Base-by-base conservation (phyloP, 1,284 basidiomycete species). In the Amylostereum areolatum region DNA sequence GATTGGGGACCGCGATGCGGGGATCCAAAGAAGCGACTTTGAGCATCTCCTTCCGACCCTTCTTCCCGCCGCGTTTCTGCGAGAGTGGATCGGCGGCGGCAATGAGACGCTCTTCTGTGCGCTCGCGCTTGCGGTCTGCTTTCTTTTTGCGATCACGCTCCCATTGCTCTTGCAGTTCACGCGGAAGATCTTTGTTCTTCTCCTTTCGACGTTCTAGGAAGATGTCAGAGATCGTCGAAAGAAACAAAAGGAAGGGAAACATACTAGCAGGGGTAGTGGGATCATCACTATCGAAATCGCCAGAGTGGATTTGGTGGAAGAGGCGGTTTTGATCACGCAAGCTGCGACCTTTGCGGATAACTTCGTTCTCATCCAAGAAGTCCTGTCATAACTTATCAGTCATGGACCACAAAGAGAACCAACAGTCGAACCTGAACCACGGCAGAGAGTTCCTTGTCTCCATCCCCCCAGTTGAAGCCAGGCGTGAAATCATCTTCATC, bases 61-160 rank as follows among this genome's bases (percentile, higher is more conserved):
- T 86, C 66, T 84, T 86, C 1, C 81, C 80, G 35, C 79, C 77
- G 60, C 81, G 84, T 57, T 81, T 78, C 18, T 55, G 49, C 18
- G 71, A 59, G 32, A 82, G 59, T 2, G 80, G 79, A 62, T 88
- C 82, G 0, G 75, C 67, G 5, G 79, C 81, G 0, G 64, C 62
- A 45, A 78, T 72, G 11, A 84, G 68, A 28, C 77, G 76, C 2
- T 75, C 80, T 3, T 78, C 67, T 1, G 74, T 77, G 3, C 91
- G 81, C 35, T 77, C 73, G 3, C 71, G 75, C 64, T 92, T 95
- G 62, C 74, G 69, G 51, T 82, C 83, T 0, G 90, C 90, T 66
- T 96, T 97, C 68, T 83, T 87, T 47, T 73, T 68, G 1, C 91
- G 85, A 61, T 96, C 93, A 46, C 77, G 77, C 52, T 82, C 78